Base-by-base conservation (phyloP, 345 rosid genomes). In the Salix purpurea region DNA sequence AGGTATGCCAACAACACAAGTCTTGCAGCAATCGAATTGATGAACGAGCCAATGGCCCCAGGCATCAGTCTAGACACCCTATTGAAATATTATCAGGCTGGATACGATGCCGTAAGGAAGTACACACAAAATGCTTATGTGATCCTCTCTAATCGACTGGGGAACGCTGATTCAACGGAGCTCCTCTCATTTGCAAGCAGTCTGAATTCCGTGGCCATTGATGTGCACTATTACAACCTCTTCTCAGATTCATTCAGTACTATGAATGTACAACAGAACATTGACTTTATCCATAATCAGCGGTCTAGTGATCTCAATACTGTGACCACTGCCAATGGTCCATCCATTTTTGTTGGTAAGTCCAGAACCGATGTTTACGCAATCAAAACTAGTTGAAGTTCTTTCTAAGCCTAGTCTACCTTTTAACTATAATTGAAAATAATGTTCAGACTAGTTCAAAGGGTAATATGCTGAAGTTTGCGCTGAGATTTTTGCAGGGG, bases 41-140 rank as follows among this genome's bases (percentile, higher is more conserved):
- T 86, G 86, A 84, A 84, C 21, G 89, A 86, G 77, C 89, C 89
- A 4, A 5, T 0, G 37, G 85, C 84, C 7, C 83, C 81, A 0
- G 82, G 60, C 10, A n/a, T 78, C 13, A 16, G 14, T 28, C 54
- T 84, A 3, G 85, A 80, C 2, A 65, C 60, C 37, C 86, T 86
- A 0, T 78, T 26, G 5, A 76, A 64, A 19, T 86, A 82, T 67
- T 86, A 84, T 6, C 40, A 50, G 69, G 78, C 76, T 1, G 89
- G 87, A 19, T 82, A 86, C 14, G 67, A 84, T 10, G 83, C 83
- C 5, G 87, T 86, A 21, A 76, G 84, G 61, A 84, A 83, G 48
- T 34, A 86, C 81, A 82, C 42, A 52, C 36, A 48, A 32, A 37
- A 26, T 48, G 87, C 81, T 56, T 80, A 79, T 54, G 84, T 82